phyloP scores from a whole-genome alignment of 1,139 yeast genomes.

The Yamadazyma songkhlaensis region DNA sequence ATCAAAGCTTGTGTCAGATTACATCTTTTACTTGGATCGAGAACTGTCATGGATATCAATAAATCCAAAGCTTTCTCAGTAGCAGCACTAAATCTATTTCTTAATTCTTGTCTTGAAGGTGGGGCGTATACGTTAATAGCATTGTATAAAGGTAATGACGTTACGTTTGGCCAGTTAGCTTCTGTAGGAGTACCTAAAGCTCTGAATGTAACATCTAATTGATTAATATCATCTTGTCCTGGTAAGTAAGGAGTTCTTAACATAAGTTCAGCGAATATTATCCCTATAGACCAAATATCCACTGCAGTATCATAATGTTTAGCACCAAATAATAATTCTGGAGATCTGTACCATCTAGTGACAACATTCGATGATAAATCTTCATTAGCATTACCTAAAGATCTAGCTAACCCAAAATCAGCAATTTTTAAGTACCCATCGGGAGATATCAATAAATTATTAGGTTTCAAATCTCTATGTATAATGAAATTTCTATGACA shows the following conservation, averaged over 20 bases:
- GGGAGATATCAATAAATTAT: slow-evolving; percentile 78
- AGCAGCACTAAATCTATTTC: slow-evolving; percentile 88
- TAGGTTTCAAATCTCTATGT: slow-evolving; percentile 87
- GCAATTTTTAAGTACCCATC: slow-evolving; percentile 87
- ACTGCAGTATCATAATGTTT: slow-evolving; percentile 84
- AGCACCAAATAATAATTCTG: slow-evolving; percentile 87
- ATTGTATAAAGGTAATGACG: slow-evolving; percentile 72
- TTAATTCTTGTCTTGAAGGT: slow-evolving; percentile 77
- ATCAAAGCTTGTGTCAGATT: slow-evolving; percentile 63
- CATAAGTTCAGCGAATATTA: slow-evolving; percentile 96
- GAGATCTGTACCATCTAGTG: slow-evolving; percentile 96
- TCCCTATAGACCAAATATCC: slow-evolving; percentile 93
- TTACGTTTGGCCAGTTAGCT: slow-evolving; percentile 87
- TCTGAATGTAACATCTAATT: slow-evolving; percentile 83
- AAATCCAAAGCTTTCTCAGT: slow-evolving; percentile 81
- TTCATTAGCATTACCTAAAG: slow-evolving; percentile 75
- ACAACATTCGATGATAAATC: slow-evolving; percentile 90
- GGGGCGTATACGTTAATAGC: slow-evolving; percentile 74
- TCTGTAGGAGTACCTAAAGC: slow-evolving; percentile 97
- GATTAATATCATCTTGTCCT: slow-evolving; percentile 87
- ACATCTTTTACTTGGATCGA: slow-evolving; percentile 78
- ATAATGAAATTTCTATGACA: slow-evolving; percentile 88
- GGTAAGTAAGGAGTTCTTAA: slow-evolving; percentile 92
- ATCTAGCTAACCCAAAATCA: slow-evolving; percentile 94
- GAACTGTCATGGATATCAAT: slow-evolving; percentile 66